Evolutionary conservation across 1,284 basidiomycete genomes (phyloP).

Genomic region (Crocinoboletus sp.): DNA sequence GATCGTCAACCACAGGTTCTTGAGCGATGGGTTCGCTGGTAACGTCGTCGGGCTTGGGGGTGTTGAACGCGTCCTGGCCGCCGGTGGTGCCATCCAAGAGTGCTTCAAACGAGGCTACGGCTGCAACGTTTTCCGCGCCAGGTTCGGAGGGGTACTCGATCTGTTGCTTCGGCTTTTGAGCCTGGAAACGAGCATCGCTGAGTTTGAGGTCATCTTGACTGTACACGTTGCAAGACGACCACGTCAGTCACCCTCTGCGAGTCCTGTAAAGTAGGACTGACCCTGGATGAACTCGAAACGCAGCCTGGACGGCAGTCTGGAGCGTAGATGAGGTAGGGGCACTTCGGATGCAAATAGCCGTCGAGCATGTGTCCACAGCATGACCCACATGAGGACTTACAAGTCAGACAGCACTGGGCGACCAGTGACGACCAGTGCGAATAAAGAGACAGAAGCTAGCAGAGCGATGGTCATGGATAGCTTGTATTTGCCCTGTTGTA

Average conservation of each 20-base stretch:
- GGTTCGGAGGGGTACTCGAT: constrained; percentile 8
- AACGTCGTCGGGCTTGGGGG: background rate
- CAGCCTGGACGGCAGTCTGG: constrained; percentile 36
- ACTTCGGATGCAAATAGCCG: constrained; percentile 12
- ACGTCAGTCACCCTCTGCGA: constrained; percentile 9
- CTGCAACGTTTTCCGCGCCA: constrained; percentile 2
- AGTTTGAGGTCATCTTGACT: constrained; percentile 16
- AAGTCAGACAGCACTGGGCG: constrained; percentile 33
- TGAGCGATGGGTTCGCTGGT: background rate
- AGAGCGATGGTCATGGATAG: constrained; percentile 38
- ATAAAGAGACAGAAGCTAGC: constrained; percentile 39
- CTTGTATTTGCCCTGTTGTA: background rate
- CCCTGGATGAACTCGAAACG: constrained; percentile 38
- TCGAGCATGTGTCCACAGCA: constrained; percentile 11
- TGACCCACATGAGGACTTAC: constrained; percentile 22
- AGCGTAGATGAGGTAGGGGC: constrained; percentile 22
- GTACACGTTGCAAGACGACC: constrained; percentile 3
- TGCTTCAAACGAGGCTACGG: background rate
- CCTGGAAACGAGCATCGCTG: constrained; percentile 15
- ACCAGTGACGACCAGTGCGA: constrained; percentile 44
- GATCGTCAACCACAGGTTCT: background rate
- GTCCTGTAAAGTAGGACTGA: constrained; percentile 26
- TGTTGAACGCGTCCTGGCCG: background rate
- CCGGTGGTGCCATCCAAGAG: background rate
- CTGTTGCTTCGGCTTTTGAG: constrained; percentile 8